Conservation (phyloP, 495 filamentous ascomycete species). For the Neurospora sp. region DNA sequence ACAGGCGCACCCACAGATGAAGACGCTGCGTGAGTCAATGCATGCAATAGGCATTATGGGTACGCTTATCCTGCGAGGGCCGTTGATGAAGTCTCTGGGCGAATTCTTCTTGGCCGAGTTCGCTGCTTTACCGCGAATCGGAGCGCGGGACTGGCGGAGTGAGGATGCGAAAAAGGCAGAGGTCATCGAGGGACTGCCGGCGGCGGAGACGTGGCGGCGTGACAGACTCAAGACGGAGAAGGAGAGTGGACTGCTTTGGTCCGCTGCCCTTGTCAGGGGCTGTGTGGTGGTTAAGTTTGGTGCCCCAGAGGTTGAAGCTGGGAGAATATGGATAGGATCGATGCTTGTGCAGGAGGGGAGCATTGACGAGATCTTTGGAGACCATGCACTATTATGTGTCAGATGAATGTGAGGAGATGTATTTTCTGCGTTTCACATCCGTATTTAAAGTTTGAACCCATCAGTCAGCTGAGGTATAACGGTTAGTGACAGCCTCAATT, state of each 20-base stretch:
- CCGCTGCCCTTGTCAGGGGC: constrained; percentile 69
- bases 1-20: constrained; percentile 22
- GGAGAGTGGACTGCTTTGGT: constrained; percentile 64
- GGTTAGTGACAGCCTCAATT: background rate
- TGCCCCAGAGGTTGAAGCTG: constrained; percentile 40
- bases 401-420: constrained; percentile 12
- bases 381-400: constrained; percentile 43
- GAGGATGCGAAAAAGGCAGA: constrained; percentile 32
- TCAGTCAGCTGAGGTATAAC: background rate
- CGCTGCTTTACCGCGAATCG: constrained; percentile 64
- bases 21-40: constrained; percentile 47
- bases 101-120: constrained; percentile 70
- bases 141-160: constrained; percentile 66
- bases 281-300: constrained; percentile 85
- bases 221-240: constrained; percentile 42
- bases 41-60: constrained; percentile 60
- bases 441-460: background rate
- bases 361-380: constrained; percentile 36
- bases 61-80: constrained; percentile 73
- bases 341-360: constrained; percentile 44
- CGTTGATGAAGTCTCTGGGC: constrained; percentile 53
- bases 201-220: constrained; percentile 32
- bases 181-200: constrained; percentile 17
- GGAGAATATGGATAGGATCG: constrained; percentile 39
- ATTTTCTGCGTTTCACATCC: background rate